Conservation (phyloP, 176 grass and related monocot species). For the Aegilops bicornis region DNA sequence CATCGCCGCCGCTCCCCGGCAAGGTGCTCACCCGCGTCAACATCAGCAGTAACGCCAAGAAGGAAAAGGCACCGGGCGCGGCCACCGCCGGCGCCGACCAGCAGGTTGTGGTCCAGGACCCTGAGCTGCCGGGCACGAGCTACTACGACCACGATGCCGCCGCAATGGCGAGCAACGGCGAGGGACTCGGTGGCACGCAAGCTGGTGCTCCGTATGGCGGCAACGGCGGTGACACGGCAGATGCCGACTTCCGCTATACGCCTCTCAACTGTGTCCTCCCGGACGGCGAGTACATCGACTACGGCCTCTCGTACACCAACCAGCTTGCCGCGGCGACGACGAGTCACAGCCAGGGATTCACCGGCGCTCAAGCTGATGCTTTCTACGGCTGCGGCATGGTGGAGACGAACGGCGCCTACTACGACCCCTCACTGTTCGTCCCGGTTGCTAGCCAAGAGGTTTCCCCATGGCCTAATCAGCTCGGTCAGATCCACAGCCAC, state of each 20-base stretch:
- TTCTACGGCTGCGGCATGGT: neutral
- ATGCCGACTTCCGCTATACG: neutral
- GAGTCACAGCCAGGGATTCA: neutral
- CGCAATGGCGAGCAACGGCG: neutral
- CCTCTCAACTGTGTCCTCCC: neutral
- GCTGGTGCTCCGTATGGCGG: too few species aligned
- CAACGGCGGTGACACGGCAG: neutral
- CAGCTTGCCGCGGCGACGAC: neutral
- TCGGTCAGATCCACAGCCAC: neutral
- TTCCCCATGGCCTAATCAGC: neutral
- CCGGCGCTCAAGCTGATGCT: neutral
- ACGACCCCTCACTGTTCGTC: neutral
- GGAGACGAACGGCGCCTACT: neutral
- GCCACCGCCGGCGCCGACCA: neutral
- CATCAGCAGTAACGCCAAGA: neutral
- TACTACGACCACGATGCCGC: neutral
- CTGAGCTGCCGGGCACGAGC: neutral
- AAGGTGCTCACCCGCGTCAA: constrained; percentile 17
- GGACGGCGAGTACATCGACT: neutral
- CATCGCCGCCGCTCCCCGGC: neutral
- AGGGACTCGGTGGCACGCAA: neutral
- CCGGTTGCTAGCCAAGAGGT: neutral
- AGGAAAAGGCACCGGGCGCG: neutral
- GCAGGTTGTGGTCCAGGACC: neutral
- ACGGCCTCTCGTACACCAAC: neutral